These are phyloP conservation scores for Chondrostereum purpureum DNA, from an alignment of 1,284 basidiomycete genomes.

Conservation along the genomic window DNA sequence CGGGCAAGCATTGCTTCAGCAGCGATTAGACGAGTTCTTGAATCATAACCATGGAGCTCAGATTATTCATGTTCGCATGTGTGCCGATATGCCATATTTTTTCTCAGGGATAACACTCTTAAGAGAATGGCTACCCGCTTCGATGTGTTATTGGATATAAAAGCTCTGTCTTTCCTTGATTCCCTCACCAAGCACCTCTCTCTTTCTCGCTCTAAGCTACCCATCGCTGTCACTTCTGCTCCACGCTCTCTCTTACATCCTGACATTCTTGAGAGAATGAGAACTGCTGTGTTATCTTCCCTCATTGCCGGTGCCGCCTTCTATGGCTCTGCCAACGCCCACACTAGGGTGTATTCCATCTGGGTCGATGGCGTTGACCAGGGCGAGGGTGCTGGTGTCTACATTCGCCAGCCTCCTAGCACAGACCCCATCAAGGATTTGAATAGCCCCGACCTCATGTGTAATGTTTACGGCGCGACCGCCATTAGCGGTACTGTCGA, in stretches of 20 bases:
- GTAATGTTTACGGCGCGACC: slow-evolving; percentile 22
- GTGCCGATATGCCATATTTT: too few species aligned
- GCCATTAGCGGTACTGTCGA: slow-evolving; percentile 12
- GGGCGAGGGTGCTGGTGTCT: slow-evolving; percentile 4
- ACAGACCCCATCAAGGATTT: slow-evolving; percentile 26
- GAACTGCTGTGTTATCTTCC: slow-evolving; percentile 3
- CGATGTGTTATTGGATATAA: slow-evolving; percentile 27
- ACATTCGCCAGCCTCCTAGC: slow-evolving; percentile 25
- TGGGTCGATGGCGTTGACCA: slow-evolving; percentile 28
- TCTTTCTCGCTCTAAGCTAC: neutral
- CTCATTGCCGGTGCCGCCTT: slow-evolving; percentile 17
- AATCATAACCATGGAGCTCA: too few species aligned
- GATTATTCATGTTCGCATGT: too few species aligned
- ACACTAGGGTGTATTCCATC: slow-evolving; percentile 24
- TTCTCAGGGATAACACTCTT: too few species aligned
- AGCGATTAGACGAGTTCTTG: too few species aligned
- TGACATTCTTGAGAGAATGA: neutral
- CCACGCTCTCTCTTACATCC: neutral
- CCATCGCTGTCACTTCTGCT: neutral
- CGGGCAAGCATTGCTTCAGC: too few species aligned
- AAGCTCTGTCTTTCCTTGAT: neutral
- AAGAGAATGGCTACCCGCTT: too few species aligned
- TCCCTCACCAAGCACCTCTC: neutral
- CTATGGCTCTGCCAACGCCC: slow-evolving; percentile 18
- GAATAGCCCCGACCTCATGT: slow-evolving; percentile 21